Percentiles rank a stretch among this genome's conserved stretches.
Evolutionary conservation across 2,329 filamentous ascomycete genomes (phyloP).

Genomic region (Pseudogymnoascus sp.): DNA sequence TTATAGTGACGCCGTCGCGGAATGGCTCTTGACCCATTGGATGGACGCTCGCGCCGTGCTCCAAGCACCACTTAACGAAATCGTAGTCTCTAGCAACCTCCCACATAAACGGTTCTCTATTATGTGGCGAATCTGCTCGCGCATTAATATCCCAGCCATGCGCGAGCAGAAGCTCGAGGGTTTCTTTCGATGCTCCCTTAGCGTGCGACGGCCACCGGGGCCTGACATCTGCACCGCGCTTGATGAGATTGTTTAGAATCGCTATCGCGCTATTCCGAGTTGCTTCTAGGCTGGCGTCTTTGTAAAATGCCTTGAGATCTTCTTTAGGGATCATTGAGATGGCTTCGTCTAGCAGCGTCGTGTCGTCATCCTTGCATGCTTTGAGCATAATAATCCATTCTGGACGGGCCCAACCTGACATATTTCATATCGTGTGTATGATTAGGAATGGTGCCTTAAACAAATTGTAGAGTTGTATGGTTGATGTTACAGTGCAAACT

Average conservation of each 20-base stretch:
- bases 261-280: not conserved
- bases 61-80: conserved; percentile 10
- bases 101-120: conserved; percentile 11
- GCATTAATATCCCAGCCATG: conserved; percentile 12
- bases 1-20: not conserved
- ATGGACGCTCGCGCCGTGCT: conserved; percentile 9
- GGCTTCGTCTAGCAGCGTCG: not conserved
- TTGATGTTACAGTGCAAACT: too few species aligned
- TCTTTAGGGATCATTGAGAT: not conserved
- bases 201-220: not conserved
- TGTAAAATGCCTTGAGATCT: not conserved
- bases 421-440: not conserved
- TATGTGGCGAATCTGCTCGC: not conserved
- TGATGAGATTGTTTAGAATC: conserved; percentile 7
- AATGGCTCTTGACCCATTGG: not conserved
- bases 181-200: not conserved
- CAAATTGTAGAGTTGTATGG: not conserved
- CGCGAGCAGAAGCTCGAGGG: conserved; percentile 12
- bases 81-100: not conserved
- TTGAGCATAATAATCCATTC: not conserved
- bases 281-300: not conserved
- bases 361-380: conserved; percentile 12
- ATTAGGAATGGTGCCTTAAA: not conserved
- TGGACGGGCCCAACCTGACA: not conserved
- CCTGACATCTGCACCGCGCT: not conserved